Evolutionary conservation across 2,329 filamentous ascomycete genomes (phyloP).

Genomic region (Microcera coccophila): DNA sequence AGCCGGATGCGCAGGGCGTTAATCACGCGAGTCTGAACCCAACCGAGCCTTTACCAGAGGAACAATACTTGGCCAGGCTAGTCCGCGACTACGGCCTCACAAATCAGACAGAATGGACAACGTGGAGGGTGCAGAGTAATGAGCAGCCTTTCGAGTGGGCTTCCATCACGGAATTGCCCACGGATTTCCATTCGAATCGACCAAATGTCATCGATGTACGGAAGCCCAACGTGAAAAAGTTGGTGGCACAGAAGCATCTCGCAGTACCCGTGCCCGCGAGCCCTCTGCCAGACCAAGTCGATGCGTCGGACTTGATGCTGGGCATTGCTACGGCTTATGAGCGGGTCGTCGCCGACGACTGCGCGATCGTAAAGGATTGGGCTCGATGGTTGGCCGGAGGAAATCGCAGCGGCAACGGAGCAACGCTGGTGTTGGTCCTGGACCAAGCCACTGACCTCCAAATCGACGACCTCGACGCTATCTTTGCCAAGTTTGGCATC

Average conservation of each 20-base stretch:
- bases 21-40: conserved; percentile 13
- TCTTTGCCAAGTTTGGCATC: conserved; percentile 37
- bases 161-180: conserved; percentile 28
- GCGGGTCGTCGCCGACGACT: conserved; percentile 37
- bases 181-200: conserved; percentile 30
- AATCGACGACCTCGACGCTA: conserved; percentile 26
- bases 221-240: conserved; percentile 20
- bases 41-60: conserved; percentile 26
- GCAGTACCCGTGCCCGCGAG: conserved; percentile 33
- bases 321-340: conserved; percentile 43
- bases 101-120: conserved; percentile 32
- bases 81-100: conserved; percentile 27
- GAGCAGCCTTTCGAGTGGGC: conserved; percentile 26
- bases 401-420: conserved; percentile 39
- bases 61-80: conserved; percentile 31
- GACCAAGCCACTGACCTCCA: conserved; percentile 36
- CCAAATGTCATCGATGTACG: conserved; percentile 27
- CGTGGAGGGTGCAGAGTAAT: conserved; percentile 31
- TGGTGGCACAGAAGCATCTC: conserved; percentile 30
- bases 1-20: conserved; percentile 2
- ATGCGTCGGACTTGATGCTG: conserved; percentile 41
- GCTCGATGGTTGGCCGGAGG: conserved; percentile 44
- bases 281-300: conserved; percentile 29
- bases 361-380: conserved; percentile 41
- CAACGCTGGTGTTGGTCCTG: conserved; percentile 39